A percentile compares a stretch with the other conserved stretches of the same genome.
phyloP scores from a whole-genome alignment of 2,329 filamentous ascomycete species.

The Furcasterigmium sp. region DNA sequence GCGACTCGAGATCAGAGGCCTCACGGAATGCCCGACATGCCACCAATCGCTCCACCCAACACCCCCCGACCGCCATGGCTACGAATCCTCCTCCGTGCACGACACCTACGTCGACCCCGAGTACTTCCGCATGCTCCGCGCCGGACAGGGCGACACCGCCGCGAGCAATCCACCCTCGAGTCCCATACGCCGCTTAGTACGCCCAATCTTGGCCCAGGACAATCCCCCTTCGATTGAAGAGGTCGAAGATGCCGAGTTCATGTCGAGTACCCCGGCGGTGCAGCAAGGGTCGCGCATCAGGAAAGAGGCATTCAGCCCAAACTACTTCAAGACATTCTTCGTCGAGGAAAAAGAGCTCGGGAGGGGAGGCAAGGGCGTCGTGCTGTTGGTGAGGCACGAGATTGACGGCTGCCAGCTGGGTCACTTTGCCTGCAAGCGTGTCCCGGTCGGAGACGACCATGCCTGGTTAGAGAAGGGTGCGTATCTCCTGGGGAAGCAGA shows the following conservation, averaged over 20 bases:
- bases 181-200: slow-evolving; percentile 48
- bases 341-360: slow-evolving; percentile 83
- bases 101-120: slow-evolving; percentile 80
- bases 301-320: slow-evolving; percentile 79
- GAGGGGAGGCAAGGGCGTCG: slow-evolving; percentile 88
- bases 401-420: slow-evolving; percentile 81
- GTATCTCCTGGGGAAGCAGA: background rate
- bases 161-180: slow-evolving; percentile 41
- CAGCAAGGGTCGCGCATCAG: slow-evolving; percentile 68
- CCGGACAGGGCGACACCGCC: slow-evolving; percentile 32
- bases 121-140: slow-evolving; percentile 90
- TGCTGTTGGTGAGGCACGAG: slow-evolving; percentile 87
- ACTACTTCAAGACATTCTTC: slow-evolving; percentile 93
- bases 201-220: slow-evolving; percentile 30
- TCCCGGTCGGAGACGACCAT: slow-evolving; percentile 92
- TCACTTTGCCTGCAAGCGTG: slow-evolving; percentile 92
- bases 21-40: slow-evolving; percentile 86
- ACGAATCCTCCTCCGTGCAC: slow-evolving; percentile 13
- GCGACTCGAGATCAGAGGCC: slow-evolving; percentile 73
- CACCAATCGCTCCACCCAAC: slow-evolving; percentile 60
- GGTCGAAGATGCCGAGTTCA: slow-evolving; percentile 39
- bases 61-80: slow-evolving; percentile 39
- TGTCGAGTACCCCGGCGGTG: slow-evolving; percentile 46
- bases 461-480: slow-evolving; percentile 82
- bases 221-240: slow-evolving; percentile 16